Evolutionary conservation across 1,139 yeast genomes (phyloP).

Genomic region (Debaryomycetaceae sp.): DNA sequence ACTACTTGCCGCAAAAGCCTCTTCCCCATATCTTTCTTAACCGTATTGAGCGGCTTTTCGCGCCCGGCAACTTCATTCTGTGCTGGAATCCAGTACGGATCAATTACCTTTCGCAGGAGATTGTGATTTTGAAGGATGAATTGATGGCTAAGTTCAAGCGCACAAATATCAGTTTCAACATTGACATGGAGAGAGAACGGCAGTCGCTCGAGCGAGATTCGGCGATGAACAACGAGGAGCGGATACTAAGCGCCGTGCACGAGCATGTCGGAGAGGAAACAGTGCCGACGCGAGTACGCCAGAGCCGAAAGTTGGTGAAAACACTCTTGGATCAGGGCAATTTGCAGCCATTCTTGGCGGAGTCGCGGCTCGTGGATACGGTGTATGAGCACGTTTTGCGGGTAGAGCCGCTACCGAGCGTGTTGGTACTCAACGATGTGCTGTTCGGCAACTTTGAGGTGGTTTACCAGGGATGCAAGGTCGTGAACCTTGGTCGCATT

Average conservation of each 20-base stretch:
- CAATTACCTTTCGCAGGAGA: slow-evolving; percentile 74
- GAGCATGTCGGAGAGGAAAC: slow-evolving; percentile 6
- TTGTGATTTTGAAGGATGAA: slow-evolving; percentile 65
- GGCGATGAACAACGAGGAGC: slow-evolving; percentile 9
- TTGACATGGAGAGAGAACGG: slow-evolving; percentile 24
- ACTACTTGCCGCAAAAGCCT: slow-evolving; percentile 57
- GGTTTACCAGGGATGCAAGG: slow-evolving; percentile 74
- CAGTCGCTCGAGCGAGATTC: slow-evolving; percentile 9
- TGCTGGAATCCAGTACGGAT: slow-evolving; percentile 77
- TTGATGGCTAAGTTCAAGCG: slow-evolving; percentile 59
- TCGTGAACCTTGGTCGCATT: slow-evolving; percentile 60
- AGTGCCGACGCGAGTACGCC: slow-evolving; percentile 17
- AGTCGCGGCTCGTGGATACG: slow-evolving; percentile 55
- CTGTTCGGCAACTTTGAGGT: slow-evolving; percentile 63
- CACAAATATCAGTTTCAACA: slow-evolving; percentile 49
- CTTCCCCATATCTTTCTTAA: slow-evolving; percentile 64
- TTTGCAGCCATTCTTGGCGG: slow-evolving; percentile 64
- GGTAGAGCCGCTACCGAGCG: slow-evolving; percentile 71
- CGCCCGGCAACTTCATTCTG: slow-evolving; percentile 38
- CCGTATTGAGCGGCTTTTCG: slow-evolving; percentile 52
- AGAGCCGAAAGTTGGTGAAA: slow-evolving; percentile 66
- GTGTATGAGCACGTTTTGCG: slow-evolving; percentile 60
- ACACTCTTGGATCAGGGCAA: slow-evolving; percentile 82
- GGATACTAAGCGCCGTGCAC: slow-evolving; percentile 6
- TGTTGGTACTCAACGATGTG: slow-evolving; percentile 55